Percentiles rank a stretch among this genome's conserved stretches.
Conservation (phyloP, 805 yeast genomes). For the Lipomyces yamadae region DNA sequence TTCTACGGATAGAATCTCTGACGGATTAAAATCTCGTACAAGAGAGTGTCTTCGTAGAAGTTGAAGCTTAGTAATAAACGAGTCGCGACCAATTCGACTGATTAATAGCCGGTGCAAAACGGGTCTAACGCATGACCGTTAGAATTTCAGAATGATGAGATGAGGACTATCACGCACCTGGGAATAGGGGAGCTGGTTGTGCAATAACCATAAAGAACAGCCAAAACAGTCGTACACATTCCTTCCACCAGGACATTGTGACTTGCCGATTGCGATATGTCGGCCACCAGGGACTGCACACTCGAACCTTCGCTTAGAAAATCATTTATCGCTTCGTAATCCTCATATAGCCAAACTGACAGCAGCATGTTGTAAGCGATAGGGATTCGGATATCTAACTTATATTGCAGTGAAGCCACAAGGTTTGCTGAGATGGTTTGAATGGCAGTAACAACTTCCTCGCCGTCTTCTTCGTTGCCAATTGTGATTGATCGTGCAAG, state of each 20-base stretch:
- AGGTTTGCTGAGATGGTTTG: constrained; percentile 80
- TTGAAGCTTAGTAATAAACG: constrained; percentile 71
- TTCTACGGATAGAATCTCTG: constrained; percentile 54
- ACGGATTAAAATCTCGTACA: constrained; percentile 63
- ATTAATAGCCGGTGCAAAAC: constrained; percentile 66
- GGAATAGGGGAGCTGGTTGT: constrained; percentile 58
- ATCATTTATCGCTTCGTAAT: constrained; percentile 72
- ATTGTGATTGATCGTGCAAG: constrained; percentile 55
- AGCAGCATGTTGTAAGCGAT: constrained; percentile 78
- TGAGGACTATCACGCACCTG: constrained; percentile 27
- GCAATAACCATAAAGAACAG: constrained; percentile 79
- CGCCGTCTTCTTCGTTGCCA: constrained; percentile 60
- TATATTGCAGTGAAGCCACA: constrained; percentile 61
- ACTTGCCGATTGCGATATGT: constrained; percentile 52
- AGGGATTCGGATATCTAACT: constrained; percentile 71
- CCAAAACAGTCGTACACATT: constrained; percentile 70
- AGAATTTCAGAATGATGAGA: background rate
- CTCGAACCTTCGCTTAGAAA: constrained; percentile 70
- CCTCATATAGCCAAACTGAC: constrained; percentile 77
- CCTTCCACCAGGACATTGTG: constrained; percentile 71
- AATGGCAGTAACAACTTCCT: constrained; percentile 69
- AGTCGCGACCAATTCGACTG: constrained; percentile 78
- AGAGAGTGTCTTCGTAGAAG: constrained; percentile 67
- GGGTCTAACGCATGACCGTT: constrained; percentile 57
- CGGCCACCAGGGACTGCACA: constrained; percentile 70